A percentile compares a stretch with the other conserved stretches of the same genome.
Conservation (phyloP, 495 filamentous ascomycete species). For the Rostrohypoxylon terebratum region DNA sequence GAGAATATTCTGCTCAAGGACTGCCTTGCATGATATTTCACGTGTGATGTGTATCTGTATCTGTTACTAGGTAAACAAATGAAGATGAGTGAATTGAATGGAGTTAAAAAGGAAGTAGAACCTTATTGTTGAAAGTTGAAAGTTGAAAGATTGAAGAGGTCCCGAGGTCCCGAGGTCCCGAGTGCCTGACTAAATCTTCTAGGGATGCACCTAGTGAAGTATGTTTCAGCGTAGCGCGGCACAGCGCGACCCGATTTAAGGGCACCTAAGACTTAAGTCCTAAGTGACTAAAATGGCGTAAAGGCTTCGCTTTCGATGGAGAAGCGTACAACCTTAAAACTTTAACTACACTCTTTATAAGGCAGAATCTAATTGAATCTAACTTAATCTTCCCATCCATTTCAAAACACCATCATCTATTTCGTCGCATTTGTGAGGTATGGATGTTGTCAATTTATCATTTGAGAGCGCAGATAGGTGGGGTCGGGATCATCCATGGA, state of each 20-base stretch:
- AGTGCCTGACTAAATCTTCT: not conserved
- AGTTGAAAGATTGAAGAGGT: too few species aligned
- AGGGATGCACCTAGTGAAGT: not conserved
- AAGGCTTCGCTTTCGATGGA: not conserved
- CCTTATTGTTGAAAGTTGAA: not conserved
- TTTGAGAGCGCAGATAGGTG: too few species aligned
- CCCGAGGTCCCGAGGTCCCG: not conserved
- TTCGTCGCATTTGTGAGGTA: too few species aligned
- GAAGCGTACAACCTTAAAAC: not conserved
- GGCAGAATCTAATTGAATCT: not conserved
- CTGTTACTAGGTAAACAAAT: not conserved
- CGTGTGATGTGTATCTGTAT: not conserved
- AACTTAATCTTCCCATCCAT: too few species aligned
- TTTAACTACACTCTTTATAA: not conserved
- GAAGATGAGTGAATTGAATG: not conserved
- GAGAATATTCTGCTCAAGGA: conserved; percentile 18
- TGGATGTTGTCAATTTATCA: too few species aligned
- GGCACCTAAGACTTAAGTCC: too few species aligned
- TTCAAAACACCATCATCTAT: too few species aligned
- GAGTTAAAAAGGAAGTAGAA: not conserved
- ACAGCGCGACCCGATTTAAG: not conserved
- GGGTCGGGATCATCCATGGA: too few species aligned
- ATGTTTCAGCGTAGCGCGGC: not conserved
- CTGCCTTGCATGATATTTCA: conserved; percentile 2
- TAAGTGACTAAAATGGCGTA: not conserved